Percentiles rank a stretch among this genome's conserved stretches.
These are phyloP conservation scores for Dalbergia cultrata DNA, from an alignment of 306 rosid genomes.

Conservation along the genomic window DNA sequence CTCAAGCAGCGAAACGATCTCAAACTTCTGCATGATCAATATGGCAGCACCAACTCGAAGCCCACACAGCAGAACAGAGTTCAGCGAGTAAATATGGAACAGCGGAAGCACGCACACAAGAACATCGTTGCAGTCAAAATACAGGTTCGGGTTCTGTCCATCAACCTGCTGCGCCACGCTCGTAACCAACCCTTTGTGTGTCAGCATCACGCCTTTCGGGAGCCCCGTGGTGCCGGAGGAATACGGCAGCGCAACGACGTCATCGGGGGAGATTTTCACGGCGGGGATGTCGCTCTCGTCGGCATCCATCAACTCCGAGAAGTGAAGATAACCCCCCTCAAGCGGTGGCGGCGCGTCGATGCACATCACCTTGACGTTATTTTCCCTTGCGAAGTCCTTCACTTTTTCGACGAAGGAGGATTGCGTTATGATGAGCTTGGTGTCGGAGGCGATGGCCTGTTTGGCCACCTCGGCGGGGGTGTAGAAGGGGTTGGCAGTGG, in stretches of 20 bases:
- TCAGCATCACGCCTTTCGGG: slow-evolving; percentile 80
- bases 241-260: slow-evolving; percentile 78
- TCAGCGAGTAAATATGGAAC: slow-evolving; percentile 76
- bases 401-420: slow-evolving; percentile 58
- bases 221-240: slow-evolving; percentile 85
- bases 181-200: slow-evolving; percentile 68
- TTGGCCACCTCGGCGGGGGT: slow-evolving; percentile 68
- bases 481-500: slow-evolving; percentile 73
- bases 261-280: slow-evolving; percentile 65
- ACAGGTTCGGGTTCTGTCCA: slow-evolving; percentile 73
- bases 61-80: slow-evolving; percentile 65
- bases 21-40: slow-evolving; percentile 69
- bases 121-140: slow-evolving; percentile 60
- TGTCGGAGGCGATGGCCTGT: slow-evolving; percentile 57
- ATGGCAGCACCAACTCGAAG: slow-evolving; percentile 75
- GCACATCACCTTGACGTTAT: slow-evolving; percentile 47
- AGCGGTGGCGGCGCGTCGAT: slow-evolving; percentile 40
- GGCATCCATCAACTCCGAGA: slow-evolving; percentile 52
- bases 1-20: slow-evolving; percentile 53
- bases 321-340: slow-evolving; percentile 41
- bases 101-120: slow-evolving; percentile 72
- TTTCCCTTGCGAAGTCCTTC: slow-evolving; percentile 47
- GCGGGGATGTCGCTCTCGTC: slow-evolving; percentile 57
- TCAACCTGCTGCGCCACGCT: slow-evolving; percentile 83
- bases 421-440: slow-evolving; percentile 65